Conservation (phyloP, 2,329 filamentous ascomycete species). For the Diaporthe eres region DNA sequence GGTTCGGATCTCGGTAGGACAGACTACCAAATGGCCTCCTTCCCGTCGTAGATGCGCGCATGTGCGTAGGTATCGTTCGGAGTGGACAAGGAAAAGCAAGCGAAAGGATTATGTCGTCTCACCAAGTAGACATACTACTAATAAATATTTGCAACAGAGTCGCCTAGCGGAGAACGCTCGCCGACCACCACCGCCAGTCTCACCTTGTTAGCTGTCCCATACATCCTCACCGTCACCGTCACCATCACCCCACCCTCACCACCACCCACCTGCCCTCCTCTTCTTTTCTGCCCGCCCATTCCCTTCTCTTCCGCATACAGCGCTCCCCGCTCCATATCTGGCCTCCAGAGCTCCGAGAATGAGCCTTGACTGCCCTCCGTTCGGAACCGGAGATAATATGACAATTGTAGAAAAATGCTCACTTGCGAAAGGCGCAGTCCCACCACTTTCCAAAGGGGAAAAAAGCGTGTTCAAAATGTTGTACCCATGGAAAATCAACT, state of each 20-base stretch:
- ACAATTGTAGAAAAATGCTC: constrained; percentile 13
- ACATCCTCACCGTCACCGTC: background rate
- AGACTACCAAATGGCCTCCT: too few relatives aligned
- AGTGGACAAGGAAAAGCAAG: constrained; percentile 28
- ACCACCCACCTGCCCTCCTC: background rate
- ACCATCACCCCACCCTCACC: background rate
- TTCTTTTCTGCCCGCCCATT: background rate
- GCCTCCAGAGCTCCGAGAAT: constrained; percentile 5
- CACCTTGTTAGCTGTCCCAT: background rate
- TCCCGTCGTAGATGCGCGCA: too few relatives aligned
- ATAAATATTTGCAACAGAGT: constrained; percentile 27
- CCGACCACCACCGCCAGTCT: constrained; percentile 16
- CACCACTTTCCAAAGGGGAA: constrained; percentile 11
- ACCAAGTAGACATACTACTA: constrained; percentile 31
- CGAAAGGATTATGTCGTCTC: constrained; percentile 15
- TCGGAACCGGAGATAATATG: constrained; percentile 2
- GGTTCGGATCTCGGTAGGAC: background rate
- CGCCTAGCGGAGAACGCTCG: constrained; percentile 6
- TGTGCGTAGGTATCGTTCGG: background rate
- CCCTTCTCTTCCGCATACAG: background rate
- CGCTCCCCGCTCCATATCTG: constrained; percentile 18
- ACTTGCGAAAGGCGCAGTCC: constrained; percentile 37
- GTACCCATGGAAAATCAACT: constrained; percentile 35
- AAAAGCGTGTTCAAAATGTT: constrained; percentile 18
- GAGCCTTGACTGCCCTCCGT: constrained; percentile 2